phyloP scores from a whole-genome alignment of 2,329 filamentous ascomycete genomes.

The Microascus cirrosus region DNA sequence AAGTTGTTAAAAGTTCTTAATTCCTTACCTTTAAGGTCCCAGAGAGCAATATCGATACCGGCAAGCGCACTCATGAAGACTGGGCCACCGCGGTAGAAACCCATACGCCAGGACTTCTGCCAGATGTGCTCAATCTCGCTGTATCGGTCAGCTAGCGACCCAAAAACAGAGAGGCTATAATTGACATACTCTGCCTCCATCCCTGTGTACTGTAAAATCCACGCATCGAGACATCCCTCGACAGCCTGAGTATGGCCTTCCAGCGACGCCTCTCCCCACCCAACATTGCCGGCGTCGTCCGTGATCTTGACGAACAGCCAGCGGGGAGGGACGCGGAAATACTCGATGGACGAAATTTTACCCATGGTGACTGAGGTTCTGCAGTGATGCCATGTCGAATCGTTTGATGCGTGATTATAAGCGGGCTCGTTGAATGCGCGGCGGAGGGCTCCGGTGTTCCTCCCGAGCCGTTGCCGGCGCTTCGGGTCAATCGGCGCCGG shows the following conservation, averaged over 20 bases:
- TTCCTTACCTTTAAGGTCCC: constrained; percentile 55
- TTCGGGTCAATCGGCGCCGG: no score
- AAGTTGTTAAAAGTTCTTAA: neutral
- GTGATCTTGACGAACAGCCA: constrained; percentile 73
- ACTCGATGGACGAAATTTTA: no score
- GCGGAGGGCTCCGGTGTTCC: no score
- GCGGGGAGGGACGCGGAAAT: constrained; percentile 37
- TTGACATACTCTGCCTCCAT: constrained; percentile 55
- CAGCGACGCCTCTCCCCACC: constrained; percentile 66
- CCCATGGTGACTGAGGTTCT: no score
- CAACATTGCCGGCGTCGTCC: constrained; percentile 50
- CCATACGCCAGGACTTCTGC: constrained; percentile 59
- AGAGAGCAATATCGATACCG: constrained; percentile 69
- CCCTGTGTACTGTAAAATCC: constrained; percentile 49
- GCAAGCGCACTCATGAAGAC: constrained; percentile 72
- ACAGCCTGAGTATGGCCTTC: constrained; percentile 66
- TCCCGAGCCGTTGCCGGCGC: no score
- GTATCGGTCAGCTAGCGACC: neutral
- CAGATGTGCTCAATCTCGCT: constrained; percentile 54
- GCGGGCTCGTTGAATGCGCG: no score
- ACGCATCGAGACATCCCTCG: constrained; percentile 61
- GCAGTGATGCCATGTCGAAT: no score
- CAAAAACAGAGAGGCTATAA: no score
- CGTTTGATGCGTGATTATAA: no score
- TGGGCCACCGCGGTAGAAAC: constrained; percentile 68